Evolutionary conservation across 371 early-diverging fungal genomes (phyloP), one percentile per base, ranked within the genome.

Genomic region (Circinella minor): DNA sequence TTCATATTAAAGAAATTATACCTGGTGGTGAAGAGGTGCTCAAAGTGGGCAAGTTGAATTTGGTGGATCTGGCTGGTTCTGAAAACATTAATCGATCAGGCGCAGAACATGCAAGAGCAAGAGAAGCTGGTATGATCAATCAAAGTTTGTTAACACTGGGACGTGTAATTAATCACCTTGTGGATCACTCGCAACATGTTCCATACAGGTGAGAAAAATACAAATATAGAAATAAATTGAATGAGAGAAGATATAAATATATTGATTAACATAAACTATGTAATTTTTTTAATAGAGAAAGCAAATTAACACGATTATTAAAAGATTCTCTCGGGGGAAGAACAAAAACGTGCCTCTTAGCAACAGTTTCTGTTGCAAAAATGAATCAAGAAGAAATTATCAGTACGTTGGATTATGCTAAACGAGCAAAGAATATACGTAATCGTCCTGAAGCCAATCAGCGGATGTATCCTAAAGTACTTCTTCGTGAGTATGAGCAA

Each of bases 61-160:
- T 99, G 63, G 99, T 99, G 3, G 99, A 99, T 81, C 74, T 99
- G 63, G 99, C 99, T 7, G 99, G 99, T 4, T 95, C 95, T 27
- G 99, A 99, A 74, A 94, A 98, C 76, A 91, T 98, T 65, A 89
- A 89, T 8, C 89, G 92, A 37, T 94, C 97, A 4, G 96, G 98
- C 4, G 98, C 98, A 0, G 95, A 95, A 74, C 89, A 93, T 39
- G 74, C 81, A 5, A 84, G 97, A 20, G 95, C 96, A 17, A 89
- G 92, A 64, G 99, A 99, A 77, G 96, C 97, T 10, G 95, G 95
- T 43, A 84, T 86, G 70, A 94, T 99, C 81, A 96, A 97, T 74
- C 89, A 94, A 71, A 93, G 95, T 71, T 82, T 99, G 36, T 81
- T 99, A 3, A 92, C 96, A 0, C 83, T 99, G 2, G 98, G 98